Evolutionary conservation across 1,284 basidiomycete species (phyloP).

Genomic region (Ustilago cynodontis): DNA sequence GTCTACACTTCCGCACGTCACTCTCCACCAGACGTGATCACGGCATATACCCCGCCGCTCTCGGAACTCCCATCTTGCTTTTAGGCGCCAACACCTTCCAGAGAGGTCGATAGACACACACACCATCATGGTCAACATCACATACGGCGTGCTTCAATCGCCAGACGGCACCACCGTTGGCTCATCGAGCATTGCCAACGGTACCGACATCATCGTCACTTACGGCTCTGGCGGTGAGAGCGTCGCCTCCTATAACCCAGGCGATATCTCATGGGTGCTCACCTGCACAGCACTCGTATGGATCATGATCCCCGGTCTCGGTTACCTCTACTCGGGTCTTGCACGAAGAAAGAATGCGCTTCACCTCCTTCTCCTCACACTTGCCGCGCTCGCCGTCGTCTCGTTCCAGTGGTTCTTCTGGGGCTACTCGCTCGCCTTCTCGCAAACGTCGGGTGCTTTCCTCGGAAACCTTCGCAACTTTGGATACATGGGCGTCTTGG

Average conservation of each 20-base stretch:
- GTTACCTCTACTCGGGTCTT: slow-evolving; percentile 88
- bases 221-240: slow-evolving; percentile 51
- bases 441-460: slow-evolving; percentile 76
- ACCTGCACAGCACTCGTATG: slow-evolving; percentile 83
- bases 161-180: slow-evolving; percentile 26
- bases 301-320: slow-evolving; percentile 76
- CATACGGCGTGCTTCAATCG: slow-evolving; percentile 44
- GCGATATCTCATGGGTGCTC: slow-evolving; percentile 73
- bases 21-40: neutral
- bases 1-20: neutral
- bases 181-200: slow-evolving; percentile 34
- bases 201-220: slow-evolving; percentile 66
- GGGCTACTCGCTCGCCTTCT: slow-evolving; percentile 72
- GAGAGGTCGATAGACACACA: neutral
- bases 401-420: slow-evolving; percentile 75
- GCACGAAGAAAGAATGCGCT: slow-evolving; percentile 78
- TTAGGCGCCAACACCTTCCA: too few relatives aligned
- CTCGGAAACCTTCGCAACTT: slow-evolving; percentile 80
- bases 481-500: slow-evolving; percentile 78
- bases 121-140: slow-evolving; percentile 60
- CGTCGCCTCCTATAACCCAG: slow-evolving; percentile 52
- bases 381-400: slow-evolving; percentile 69
- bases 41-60: neutral
- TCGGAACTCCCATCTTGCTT: neutral
- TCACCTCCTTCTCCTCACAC: slow-evolving; percentile 72